Evolutionary conservation across 2,329 filamentous ascomycete species (phyloP).

Genomic region (Pleoardoris graminearum): DNA sequence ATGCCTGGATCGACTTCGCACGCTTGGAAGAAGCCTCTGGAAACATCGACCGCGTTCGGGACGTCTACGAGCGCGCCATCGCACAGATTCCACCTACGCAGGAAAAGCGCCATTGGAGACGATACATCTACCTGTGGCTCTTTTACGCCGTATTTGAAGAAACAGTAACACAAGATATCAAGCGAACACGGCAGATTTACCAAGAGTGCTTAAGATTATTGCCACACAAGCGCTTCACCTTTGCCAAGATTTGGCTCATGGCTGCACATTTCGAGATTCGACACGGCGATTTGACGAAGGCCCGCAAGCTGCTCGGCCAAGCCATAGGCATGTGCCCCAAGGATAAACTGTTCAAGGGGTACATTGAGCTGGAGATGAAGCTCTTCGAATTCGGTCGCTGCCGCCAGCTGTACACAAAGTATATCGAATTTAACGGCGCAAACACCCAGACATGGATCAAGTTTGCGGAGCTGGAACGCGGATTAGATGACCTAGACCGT

Average conservation of each 20-base stretch:
- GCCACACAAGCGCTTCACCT: constrained; percentile 96
- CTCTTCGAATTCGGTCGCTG: constrained; percentile 93
- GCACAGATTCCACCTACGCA: constrained; percentile 93
- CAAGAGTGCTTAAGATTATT: constrained; percentile 83
- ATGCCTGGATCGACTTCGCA: constrained; percentile 95
- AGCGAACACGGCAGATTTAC: constrained; percentile 87
- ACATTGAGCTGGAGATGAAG: constrained; percentile 89
- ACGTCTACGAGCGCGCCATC: constrained; percentile 94
- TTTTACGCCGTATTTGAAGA: constrained; percentile 98
- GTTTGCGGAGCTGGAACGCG: constrained; percentile 90
- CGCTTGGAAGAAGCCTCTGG: constrained; percentile 84
- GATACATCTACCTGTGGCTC: constrained; percentile 97
- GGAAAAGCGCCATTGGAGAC: constrained; percentile 95
- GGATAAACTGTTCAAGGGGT: constrained; percentile 90
- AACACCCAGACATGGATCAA: constrained; percentile 96
- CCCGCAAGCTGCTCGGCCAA: constrained; percentile 85
- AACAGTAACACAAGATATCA: constrained; percentile 75
- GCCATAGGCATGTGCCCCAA: constrained; percentile 95
- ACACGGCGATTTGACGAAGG: constrained; percentile 76
- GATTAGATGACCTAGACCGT: constrained; percentile 85
- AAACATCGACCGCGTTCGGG: constrained; percentile 80
- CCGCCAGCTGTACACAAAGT: constrained; percentile 89
- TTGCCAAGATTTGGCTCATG: constrained; percentile 93
- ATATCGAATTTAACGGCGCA: constrained; percentile 86
- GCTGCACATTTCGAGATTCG: constrained; percentile 93